Conservation (phyloP, 164 flowering plant species). For the Saururus chinensis region DNA sequence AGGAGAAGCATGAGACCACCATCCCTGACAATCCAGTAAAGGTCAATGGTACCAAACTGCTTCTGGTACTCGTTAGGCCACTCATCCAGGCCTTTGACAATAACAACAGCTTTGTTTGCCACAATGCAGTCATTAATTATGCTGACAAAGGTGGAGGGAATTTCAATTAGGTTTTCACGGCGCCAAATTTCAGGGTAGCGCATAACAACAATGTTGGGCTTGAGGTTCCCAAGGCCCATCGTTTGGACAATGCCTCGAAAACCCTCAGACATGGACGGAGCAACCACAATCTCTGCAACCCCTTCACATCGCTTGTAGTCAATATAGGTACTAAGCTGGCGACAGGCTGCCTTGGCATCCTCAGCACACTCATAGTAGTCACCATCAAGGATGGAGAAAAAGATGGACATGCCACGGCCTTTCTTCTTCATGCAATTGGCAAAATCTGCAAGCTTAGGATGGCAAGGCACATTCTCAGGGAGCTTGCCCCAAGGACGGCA, state of each 20-base stretch:
- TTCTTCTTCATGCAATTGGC: conserved; percentile 99
- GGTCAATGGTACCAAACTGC: conserved; percentile 89
- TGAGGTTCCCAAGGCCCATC: conserved; percentile 98
- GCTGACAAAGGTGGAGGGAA: conserved; percentile 87
- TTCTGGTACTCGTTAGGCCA: conserved; percentile 97
- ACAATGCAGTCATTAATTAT: conserved; percentile 94
- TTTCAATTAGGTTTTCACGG: conserved; percentile 76
- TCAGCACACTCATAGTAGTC: conserved; percentile 88
- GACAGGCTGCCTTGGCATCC: conserved; percentile 81
- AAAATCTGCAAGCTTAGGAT: conserved; percentile 97
- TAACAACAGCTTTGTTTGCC: conserved; percentile 97
- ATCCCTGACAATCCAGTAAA: conserved; percentile 97
- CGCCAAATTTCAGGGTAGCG: conserved; percentile 99
- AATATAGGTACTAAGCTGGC: conserved; percentile 71
- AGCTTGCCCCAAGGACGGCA: conserved; percentile 99
- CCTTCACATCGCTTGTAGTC: conserved; percentile 98
- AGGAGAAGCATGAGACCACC: conserved; percentile 99
- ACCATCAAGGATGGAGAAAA: conserved; percentile 89
- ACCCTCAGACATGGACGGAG: conserved; percentile 91
- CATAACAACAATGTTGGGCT: conserved; percentile 97
- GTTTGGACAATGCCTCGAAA: conserved; percentile 96
- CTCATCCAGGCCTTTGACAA: conserved; percentile 95
- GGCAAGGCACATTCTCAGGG: conserved; percentile 99
- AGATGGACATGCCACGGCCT: conserved; percentile 98
- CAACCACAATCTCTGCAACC: conserved; percentile 96